Conservation (phyloP, 2,329 filamentous ascomycete genomes). For the Colletotrichum liriopes region DNA sequence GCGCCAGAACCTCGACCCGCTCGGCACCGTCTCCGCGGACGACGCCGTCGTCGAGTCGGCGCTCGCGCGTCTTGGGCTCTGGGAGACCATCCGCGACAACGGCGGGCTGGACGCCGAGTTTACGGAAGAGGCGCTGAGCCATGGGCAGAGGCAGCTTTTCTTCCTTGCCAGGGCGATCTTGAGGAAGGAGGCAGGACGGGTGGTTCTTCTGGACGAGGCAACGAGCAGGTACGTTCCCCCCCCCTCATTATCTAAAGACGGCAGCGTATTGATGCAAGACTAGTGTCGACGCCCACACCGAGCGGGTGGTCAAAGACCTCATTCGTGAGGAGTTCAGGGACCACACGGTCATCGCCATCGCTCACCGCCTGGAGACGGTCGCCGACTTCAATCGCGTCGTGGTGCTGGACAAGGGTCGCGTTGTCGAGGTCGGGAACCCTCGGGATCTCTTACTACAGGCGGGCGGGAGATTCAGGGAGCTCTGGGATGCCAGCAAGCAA, state of each 20-base stretch:
- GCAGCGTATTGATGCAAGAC: not conserved
- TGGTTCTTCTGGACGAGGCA: conserved; percentile 64
- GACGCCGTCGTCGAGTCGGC: conserved; percentile 47
- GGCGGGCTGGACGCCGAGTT: conserved; percentile 45
- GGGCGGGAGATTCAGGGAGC: conserved; percentile 31
- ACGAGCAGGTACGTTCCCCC: conserved; percentile 46
- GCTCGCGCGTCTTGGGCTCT: conserved; percentile 38
- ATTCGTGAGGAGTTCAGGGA: conserved; percentile 51
- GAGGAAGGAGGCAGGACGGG: conserved; percentile 51
- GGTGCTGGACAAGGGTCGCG: conserved; percentile 41
- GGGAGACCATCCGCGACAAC: conserved; percentile 47
- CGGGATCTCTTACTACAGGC: conserved; percentile 23
- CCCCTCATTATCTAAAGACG: not conserved
- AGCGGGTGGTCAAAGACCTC: conserved; percentile 51
- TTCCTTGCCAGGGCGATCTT: conserved; percentile 51
- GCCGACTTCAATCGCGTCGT: conserved; percentile 51
- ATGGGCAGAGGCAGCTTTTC: conserved; percentile 53
- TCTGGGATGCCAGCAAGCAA: conserved; percentile 33
- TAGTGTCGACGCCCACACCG: conserved; percentile 54
- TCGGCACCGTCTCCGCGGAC: conserved; percentile 52
- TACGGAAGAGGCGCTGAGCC: conserved; percentile 50
- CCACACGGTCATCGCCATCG: conserved; percentile 68
- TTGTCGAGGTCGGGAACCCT: conserved; percentile 38
- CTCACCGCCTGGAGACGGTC: conserved; percentile 61
- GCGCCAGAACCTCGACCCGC: conserved; percentile 72